Evolutionary conservation across 2,329 filamentous ascomycete genomes (phyloP), one percentile per base, ranked within the genome.

Genomic region (Colletotrichum sp.): DNA sequence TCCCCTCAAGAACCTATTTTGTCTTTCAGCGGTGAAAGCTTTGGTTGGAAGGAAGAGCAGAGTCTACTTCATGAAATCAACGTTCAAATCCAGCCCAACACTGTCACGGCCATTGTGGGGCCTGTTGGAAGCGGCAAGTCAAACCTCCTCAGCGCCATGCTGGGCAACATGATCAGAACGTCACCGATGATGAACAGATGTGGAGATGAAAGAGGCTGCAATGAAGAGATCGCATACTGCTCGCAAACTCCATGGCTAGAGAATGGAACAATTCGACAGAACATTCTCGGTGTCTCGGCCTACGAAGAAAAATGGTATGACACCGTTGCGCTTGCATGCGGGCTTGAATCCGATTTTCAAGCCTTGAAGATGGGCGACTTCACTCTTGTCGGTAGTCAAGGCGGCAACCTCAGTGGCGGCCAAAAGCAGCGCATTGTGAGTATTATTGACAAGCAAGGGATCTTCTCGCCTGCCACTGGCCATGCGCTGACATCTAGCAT

Each of bases 91-190:
- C 52, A 16, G 6, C 62, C 24, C 24, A 16, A 21, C 1, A 34
- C 64, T 2, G n/a, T 78, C 15, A 77, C 75, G 21, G 16, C 60
- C 13, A 59, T 78, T 12, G 34, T 71, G 18, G 77, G 77, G 5
- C 63, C 75, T 6, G 75, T 77, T 8, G 75, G 70, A n/a, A 69
- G 77, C 36, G 77, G 77, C 3, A 78, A 78, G 52, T 75, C 77
- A 10, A 39, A 57, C 0, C 59, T 78, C n/a, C 24, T 78, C 2
- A 65, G 34, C 34, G 65, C 66, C 8, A 13, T 77, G 4, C 13
- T 78, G 1, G 77, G 75, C 9, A 57, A 78, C 15, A 34, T 77
- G 62, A 52, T 65, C 18, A 9, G 36, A 8, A 57, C 12, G 1
- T 59, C 64, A 0, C 21, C 55, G 7, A 34, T 2, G 44, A 36